Evolutionary conservation across 2,329 filamentous ascomycete species (phyloP), one percentile per base, ranked within the genome.

Genomic region (Fusarium brevicatenulatum): DNA sequence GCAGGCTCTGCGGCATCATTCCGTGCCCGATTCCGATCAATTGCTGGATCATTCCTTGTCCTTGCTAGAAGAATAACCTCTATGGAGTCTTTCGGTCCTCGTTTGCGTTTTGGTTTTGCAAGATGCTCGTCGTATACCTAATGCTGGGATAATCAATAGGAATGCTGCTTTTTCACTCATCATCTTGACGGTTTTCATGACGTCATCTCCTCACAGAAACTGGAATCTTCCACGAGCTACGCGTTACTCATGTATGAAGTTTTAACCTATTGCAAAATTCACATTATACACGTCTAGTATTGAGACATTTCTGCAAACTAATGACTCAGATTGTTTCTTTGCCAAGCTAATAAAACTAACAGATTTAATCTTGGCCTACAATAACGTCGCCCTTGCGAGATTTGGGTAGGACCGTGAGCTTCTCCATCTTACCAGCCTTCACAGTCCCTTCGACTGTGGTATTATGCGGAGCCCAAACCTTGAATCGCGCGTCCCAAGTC

Each of bases 1-100:
- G 68, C 9, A 42, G 68, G 10, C 25, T 71, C 9, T 71, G 68
- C 18, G 68, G 68, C 7, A 52, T 71, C 15, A 71, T 71, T 11
- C 68, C 68, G 1, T 71, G 68, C 50, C 68, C 68, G 2, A 71
- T 71, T 21, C 68, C 68, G 1, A n/a, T 71, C 30, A 71, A 71
- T 10, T 71, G 68, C 19, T 71, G 68, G 68, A 71, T 71, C 23
- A 71, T 71, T 16, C 68, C 68, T 43, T 71, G 68, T 16, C 68
- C 68, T 30, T 70, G 68, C 30, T 58, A 28, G 21, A 8, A 28
- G 34, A 30, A 28, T 16, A 18, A 11, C 15, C 32, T 7, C 4
- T 19, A 28, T 30, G 23, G 19, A n/a, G 25, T 54, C 19, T n/a
- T n/a, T 39, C 15, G n/a, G 11, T n/a, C 10, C 11, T 39, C 13